A percentile compares a stretch with the other conserved stretches of the same genome.
phyloP scores from a whole-genome alignment of 139 green algal species.

The Dunaliella primolecta region DNA sequence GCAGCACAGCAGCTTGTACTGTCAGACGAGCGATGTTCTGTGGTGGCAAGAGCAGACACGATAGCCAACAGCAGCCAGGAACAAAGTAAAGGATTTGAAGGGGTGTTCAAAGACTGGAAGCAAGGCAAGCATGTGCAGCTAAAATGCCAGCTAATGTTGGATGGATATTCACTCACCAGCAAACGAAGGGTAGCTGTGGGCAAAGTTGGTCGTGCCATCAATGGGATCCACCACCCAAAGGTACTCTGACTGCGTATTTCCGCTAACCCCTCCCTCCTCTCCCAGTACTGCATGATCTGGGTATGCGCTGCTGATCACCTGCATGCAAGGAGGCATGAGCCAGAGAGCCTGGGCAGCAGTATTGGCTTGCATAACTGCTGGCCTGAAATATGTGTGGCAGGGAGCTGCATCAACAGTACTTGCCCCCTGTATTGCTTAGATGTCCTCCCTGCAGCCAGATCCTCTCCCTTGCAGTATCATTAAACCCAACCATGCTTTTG shows the following conservation, averaged over 20 bases:
- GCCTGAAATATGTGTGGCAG: neutral
- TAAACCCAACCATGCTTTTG: neutral
- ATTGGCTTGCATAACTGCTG: neutral
- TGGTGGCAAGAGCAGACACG: no score
- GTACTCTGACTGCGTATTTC: slow-evolving; percentile 67
- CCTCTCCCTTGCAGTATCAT: no score
- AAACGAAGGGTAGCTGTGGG: slow-evolving; percentile 79
- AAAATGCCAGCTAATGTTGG: no score
- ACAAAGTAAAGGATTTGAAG: no score
- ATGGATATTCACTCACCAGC: slow-evolving; percentile 28
- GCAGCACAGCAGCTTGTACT: no score
- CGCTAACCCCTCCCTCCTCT: slow-evolving; percentile 87
- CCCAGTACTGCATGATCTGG: slow-evolving; percentile 77
- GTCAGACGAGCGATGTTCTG: no score
- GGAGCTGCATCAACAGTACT: no score
- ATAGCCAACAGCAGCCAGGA: no score
- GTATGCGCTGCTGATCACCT: slow-evolving; percentile 42
- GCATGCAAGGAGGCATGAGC: neutral
- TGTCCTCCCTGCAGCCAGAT: no score
- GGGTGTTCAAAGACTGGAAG: no score
- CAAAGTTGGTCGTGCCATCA: slow-evolving; percentile 88
- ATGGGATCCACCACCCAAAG: slow-evolving; percentile 70
- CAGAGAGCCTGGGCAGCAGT: neutral
- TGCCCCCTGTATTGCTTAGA: no score
- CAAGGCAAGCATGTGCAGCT: no score